These are phyloP conservation scores for Pseudozyma pruni DNA, from an alignment of 1,284 basidiomycete species.

Conservation along the genomic window DNA sequence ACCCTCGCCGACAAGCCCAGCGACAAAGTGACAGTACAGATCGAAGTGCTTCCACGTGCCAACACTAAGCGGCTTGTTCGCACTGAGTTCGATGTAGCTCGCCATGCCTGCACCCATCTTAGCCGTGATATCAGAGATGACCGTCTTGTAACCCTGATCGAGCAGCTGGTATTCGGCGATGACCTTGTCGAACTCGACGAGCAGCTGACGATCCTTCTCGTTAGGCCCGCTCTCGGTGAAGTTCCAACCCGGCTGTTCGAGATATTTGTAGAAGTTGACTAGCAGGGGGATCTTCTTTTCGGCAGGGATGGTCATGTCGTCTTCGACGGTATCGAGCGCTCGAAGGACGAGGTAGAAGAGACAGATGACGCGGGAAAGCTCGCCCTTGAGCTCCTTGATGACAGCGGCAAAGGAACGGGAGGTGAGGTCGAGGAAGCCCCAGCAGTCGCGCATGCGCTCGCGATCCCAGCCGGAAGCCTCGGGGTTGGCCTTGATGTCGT, in stretches of 20 bases:
- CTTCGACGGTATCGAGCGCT: conserved; percentile 94
- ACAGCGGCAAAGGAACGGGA: conserved; percentile 91
- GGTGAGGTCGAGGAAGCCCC: conserved; percentile 88
- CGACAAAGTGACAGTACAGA: conserved; percentile 98
- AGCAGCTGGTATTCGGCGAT: conserved; percentile 80
- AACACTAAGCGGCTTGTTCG: conserved; percentile 50
- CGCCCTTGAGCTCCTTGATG: conserved; percentile 95
- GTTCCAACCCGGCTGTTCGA: conserved; percentile 86
- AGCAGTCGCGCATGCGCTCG: conserved; percentile 83
- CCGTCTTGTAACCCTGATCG: conserved; percentile 74
- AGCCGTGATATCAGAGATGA: conserved; percentile 79
- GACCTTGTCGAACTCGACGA: conserved; percentile 86
- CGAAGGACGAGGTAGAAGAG: conserved; percentile 95
- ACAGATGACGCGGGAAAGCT: conserved; percentile 87
- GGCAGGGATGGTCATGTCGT: conserved; percentile 95
- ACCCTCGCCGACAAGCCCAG: conserved; percentile 96
- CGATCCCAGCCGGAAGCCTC: conserved; percentile 64
- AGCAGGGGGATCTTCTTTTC: conserved; percentile 86
- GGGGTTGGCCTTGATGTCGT: conserved; percentile 68
- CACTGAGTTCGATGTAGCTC: conserved; percentile 74
- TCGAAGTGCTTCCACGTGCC: conserved; percentile 79
- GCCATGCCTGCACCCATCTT: conserved; percentile 94
- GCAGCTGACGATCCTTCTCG: conserved; percentile 88
- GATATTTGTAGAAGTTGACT: conserved; percentile 83
- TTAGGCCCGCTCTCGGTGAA: conserved; percentile 83